A percentile compares a stretch with the other conserved stretches of the same genome.
phyloP scores from a whole-genome alignment of 2,329 filamentous ascomycete species.

The Thermoascus crustaceus region DNA sequence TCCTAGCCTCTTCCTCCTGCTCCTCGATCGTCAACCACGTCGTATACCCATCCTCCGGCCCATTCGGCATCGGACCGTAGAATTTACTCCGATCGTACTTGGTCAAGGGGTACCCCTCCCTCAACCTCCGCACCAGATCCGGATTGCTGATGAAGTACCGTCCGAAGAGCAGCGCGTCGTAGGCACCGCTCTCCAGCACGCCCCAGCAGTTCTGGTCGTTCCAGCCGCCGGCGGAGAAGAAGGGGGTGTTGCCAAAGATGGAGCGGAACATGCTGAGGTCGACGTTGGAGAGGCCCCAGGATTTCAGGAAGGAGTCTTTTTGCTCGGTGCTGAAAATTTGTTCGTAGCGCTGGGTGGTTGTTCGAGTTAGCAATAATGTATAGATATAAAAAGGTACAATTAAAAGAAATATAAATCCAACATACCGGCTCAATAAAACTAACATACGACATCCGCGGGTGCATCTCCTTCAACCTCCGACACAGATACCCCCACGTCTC shows the following conservation, averaged over 20 bases:
- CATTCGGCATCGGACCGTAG: conserved; percentile 33
- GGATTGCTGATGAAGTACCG: conserved; percentile 44
- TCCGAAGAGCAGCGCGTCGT: conserved; percentile 43
- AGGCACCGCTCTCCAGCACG: conserved; percentile 40
- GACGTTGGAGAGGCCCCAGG: conserved; percentile 41
- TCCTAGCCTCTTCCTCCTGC: not conserved
- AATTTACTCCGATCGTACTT: conserved; percentile 40
- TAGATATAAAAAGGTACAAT: not conserved
- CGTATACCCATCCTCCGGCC: conserved; percentile 3
- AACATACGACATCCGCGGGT: conserved; percentile 43
- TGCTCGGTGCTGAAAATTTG: conserved; percentile 43
- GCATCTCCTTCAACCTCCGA: conserved; percentile 38
- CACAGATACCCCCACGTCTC: conserved; percentile 48
- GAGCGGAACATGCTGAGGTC: conserved; percentile 42
- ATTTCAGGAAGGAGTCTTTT: conserved; percentile 42
- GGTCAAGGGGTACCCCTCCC: conserved; percentile 32
- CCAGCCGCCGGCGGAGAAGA: conserved; percentile 50
- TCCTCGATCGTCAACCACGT: not conserved
- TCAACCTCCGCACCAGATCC: conserved; percentile 40
- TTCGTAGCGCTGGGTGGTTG: conserved; percentile 35
- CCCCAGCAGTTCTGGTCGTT: conserved; percentile 44
- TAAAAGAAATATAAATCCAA: not conserved
- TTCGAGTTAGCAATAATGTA: not conserved
- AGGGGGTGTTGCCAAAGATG: conserved; percentile 46
- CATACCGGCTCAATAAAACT: conserved; percentile 47